Base-by-base conservation (phyloP, 2,329 filamentous ascomycete genomes). In the Epichloe festucae region DNA sequence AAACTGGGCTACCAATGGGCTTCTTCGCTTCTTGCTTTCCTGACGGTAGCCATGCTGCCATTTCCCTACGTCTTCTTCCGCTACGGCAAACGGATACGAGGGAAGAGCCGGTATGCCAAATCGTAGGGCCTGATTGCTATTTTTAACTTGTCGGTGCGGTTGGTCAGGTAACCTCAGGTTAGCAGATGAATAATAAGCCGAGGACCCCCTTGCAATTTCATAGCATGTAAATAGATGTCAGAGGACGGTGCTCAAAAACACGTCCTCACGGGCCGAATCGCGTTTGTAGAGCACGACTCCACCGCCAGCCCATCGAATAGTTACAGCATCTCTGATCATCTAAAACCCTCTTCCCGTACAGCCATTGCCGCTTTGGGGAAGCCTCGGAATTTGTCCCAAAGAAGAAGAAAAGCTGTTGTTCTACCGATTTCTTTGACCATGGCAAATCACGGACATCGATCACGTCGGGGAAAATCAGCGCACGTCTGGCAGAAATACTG, bases 1-100 rank as follows among this genome's bases (percentile, higher is more conserved):
- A 74, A 69, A 27, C 72, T 90, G 23, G 86, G 85, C 15, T 78
- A 83, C 53, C 79, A 84, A 55, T 89, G 86, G 85, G 81, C 79
- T 7, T 77, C 79, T 1, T 78, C 72, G 41, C 63, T 85, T 42
- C 65, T 85, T 44, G 81, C 73, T 2, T 84, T 84, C 56, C 60
- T 84, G 49, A 77, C 79, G 1, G 60, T 84, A 3, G 73, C 67
- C 47, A 81, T 85, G 76, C 68, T 81, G 65, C 81, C 81, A 1
- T 82, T 84, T 54, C 81, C 81, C 4, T 81, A 77, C 58, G 60
- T 83, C 7, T 83, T 83, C 54, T 84, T 81, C 67, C 70, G 69
- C 43, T 79, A 77, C 55, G 79, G 80, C 44, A 82, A 81, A 65
- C 66, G 59, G 52, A 73, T 84, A 54, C 72, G 79, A 50, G 67